phyloP scores from a whole-genome alignment of 1,139 yeast genomes.

The Kurtzmaniella quercitrusa region DNA sequence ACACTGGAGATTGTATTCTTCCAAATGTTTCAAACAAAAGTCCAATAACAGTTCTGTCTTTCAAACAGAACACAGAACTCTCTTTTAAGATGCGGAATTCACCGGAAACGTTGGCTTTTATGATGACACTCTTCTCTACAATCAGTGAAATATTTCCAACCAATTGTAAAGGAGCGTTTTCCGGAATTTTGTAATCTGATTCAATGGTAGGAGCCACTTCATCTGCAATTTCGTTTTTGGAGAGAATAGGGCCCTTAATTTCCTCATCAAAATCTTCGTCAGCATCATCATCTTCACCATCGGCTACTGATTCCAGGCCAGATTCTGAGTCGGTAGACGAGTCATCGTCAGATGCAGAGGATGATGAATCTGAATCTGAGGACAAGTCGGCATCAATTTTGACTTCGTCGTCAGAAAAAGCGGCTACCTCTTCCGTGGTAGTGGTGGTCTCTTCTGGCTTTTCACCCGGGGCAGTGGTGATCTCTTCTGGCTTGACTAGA shows the following conservation, averaged over 20 bases:
- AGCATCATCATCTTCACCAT: conserved; percentile 15
- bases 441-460: neutral
- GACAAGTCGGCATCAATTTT: conserved; percentile 13
- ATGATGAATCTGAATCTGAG: neutral
- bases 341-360: conserved; percentile 5
- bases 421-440: conserved; percentile 10
- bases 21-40: conserved; percentile 89
- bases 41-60: conserved; percentile 72
- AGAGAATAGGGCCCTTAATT: conserved; percentile 55
- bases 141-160: conserved; percentile 70
- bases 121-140: conserved; percentile 68
- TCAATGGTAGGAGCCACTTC: conserved; percentile 71
- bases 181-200: conserved; percentile 54
- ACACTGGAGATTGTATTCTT: conserved; percentile 76
- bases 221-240: conserved; percentile 72
- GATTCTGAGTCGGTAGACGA: conserved; percentile 10
- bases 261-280: conserved; percentile 45
- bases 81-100: conserved; percentile 82
- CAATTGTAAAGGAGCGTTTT: conserved; percentile 60
- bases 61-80: conserved; percentile 74
- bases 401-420: conserved; percentile 28
- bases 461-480: too few relatives aligned
- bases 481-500: too few relatives aligned
- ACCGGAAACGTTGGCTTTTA: conserved; percentile 76
- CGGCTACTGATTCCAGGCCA: conserved; percentile 10